phyloP scores from a whole-genome alignment of 768 basidiomycete species.

The Boletus pseudo-olivaceus region DNA sequence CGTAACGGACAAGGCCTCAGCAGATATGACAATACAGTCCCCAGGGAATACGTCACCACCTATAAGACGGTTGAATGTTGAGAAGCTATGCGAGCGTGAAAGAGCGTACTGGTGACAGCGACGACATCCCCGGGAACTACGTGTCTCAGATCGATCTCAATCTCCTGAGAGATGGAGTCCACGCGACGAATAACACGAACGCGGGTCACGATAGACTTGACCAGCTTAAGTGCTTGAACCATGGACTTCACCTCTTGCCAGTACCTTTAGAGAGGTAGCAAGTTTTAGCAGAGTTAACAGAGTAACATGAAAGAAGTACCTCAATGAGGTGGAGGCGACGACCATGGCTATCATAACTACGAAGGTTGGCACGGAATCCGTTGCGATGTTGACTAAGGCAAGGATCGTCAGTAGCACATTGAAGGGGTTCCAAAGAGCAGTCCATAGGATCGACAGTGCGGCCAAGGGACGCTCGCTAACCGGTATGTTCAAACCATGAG shows the following conservation, averaged over 20 bases:
- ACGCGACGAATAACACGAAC: constrained; percentile 30
- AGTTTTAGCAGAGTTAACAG: not conserved
- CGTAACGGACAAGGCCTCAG: constrained; percentile 32
- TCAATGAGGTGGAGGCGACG: constrained; percentile 32
- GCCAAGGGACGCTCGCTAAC: constrained; percentile 32
- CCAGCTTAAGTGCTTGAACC: constrained; percentile 33
- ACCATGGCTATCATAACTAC: constrained; percentile 36
- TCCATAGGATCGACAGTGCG: constrained; percentile 27
- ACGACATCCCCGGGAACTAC: constrained; percentile 34
- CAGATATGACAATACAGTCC: constrained; percentile 32
- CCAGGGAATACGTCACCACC: constrained; percentile 37
- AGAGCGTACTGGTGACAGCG: constrained; percentile 26
- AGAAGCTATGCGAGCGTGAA: not conserved
- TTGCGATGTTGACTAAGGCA: constrained; percentile 32
- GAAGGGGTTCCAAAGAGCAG: constrained; percentile 35
- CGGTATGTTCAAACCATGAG: constrained; percentile 27
- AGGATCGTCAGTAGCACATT: constrained; percentile 32
- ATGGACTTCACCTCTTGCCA: constrained; percentile 35
- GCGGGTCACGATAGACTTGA: constrained; percentile 33
- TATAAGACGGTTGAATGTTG: constrained; percentile 1
- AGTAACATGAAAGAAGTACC: constrained; percentile 10
- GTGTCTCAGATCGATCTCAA: constrained; percentile 30
- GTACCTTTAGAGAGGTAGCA: constrained; percentile 12
- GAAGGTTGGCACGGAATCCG: constrained; percentile 32
- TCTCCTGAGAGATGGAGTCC: constrained; percentile 18